Evolutionary conservation across 1,284 basidiomycete genomes (phyloP).

Genomic region (Boletellus deceptivus): DNA sequence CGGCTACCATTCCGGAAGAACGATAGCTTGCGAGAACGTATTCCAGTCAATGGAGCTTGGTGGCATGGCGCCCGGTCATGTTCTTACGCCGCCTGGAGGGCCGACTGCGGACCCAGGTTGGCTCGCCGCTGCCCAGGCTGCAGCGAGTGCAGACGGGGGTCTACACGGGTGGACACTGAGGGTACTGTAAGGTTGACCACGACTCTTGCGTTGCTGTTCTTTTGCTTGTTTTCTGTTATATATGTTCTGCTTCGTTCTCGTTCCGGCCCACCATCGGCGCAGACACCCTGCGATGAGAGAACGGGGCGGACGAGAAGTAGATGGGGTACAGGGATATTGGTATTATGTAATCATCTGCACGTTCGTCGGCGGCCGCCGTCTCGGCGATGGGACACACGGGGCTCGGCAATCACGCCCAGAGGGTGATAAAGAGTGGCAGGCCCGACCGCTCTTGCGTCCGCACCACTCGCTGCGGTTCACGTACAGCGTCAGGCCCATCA

Average conservation of each 20-base stretch:
- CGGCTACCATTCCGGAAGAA: constrained; percentile 81
- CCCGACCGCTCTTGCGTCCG: not conserved
- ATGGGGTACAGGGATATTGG: constrained; percentile 1
- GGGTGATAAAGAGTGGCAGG: constrained; percentile 17
- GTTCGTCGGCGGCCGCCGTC: constrained; percentile 21
- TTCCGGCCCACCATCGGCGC: no score
- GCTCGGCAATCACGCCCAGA: not conserved
- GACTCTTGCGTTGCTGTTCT: constrained; percentile 20
- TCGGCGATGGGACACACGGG: constrained; percentile 12
- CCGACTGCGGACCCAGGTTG: constrained; percentile 55
- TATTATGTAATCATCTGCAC: constrained; percentile 17
- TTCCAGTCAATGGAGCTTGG: constrained; percentile 63
- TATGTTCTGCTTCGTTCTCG: constrained; percentile 24
- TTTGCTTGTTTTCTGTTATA: constrained; percentile 31
- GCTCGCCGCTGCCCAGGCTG: constrained; percentile 66
- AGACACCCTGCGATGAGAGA: no score
- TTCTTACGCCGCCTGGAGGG: constrained; percentile 37
- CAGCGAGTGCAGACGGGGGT: constrained; percentile 52
- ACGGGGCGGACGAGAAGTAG: no score
- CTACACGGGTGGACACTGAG: constrained; percentile 72
- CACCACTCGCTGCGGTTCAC: constrained; percentile 10
- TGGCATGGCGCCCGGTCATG: constrained; percentile 38
- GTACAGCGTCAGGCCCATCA: constrained; percentile 7
- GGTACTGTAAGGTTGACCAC: constrained; percentile 51
- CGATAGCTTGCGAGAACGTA: constrained; percentile 80